These are phyloP conservation scores for Lactifluus hygrophoroides DNA, from an alignment of 768 basidiomycete genomes.

Conservation along the genomic window DNA sequence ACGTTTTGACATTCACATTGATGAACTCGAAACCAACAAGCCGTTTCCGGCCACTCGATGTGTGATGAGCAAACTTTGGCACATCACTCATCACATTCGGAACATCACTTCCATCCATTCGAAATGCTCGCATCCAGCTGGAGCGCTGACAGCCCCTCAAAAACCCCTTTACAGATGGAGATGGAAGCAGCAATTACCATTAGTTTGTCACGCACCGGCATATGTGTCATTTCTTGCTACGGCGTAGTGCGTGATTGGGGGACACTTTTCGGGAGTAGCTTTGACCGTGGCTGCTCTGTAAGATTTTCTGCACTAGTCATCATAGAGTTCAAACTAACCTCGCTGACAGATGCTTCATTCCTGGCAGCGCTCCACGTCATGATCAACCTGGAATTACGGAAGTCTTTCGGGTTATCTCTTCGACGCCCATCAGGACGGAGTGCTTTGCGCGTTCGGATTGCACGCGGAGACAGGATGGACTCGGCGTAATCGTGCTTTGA, in stretches of 20 bases:
- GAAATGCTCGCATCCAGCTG: not conserved
- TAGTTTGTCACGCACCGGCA: not conserved
- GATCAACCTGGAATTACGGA: not conserved
- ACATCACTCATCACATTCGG: not conserved
- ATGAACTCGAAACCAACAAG: not conserved
- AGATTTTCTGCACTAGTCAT: not conserved
- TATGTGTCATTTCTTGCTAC: not conserved
- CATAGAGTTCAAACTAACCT: too few species aligned
- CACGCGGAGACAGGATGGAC: conserved; percentile 8
- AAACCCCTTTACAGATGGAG: not conserved
- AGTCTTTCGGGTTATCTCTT: not conserved
- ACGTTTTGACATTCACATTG: not conserved
- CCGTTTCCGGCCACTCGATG: not conserved
- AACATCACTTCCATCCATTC: not conserved
- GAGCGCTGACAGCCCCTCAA: not conserved
- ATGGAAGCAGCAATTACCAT: not conserved
- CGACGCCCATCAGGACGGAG: not conserved
- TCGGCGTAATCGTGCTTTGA: not conserved
- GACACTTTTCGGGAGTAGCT: not conserved
- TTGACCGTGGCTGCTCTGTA: not conserved
- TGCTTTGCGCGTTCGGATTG: not conserved
- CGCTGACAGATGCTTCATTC: conserved; percentile 1
- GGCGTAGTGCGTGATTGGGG: not conserved
- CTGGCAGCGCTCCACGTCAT: not conserved
- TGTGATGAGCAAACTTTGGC: too few species aligned